Evolutionary conservation across 2,329 filamentous ascomycete genomes (phyloP), one percentile per base, ranked within the genome.

Genomic region (Claviceps sorghi): DNA sequence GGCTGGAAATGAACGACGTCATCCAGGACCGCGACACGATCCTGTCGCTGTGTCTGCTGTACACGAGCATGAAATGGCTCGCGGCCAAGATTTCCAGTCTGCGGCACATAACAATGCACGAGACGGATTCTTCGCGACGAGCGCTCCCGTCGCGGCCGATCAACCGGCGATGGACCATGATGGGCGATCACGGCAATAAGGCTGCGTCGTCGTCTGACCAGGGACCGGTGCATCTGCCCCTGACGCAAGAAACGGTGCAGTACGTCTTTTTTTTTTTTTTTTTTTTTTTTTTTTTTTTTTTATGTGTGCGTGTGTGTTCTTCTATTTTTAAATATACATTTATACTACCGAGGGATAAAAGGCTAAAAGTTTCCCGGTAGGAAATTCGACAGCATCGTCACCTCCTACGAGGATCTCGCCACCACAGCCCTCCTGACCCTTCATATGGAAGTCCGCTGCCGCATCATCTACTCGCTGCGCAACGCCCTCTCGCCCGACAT

Each of bases 21-120:
- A 90, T 97, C 57, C 84, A 86, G 44, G 90, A 97, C 62, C 82
- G 86, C 29, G 94, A 97, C 64, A 86, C 83, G 4, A 84, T 97
- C 30, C 81, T 84, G 44, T 85, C 85, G 4, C 72, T 98, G 4
- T 96, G 90, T 59, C 77, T 96, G 41, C 73, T 98, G 38, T 94
- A 95, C 67, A 96, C 90, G 49, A 96, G 90, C 71, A 95, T 97
- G 88, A 93, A 94, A 73, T 98, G 93, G 93, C 79, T 98, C 38
- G 83, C 86, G 21, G 84, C 84, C 59, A 93, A 91, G 69, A 82
- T 95, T 43, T 72, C 77, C n/a, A 76, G 86, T 53, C 75, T 98
- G 51, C 80, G 93, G 43, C 83, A 91, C 62, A 88, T 96, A 61
- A 91, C 87, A 21, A 75, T 78, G 50, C 81, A 84, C 55, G 81